Percentiles rank a stretch among this genome's conserved stretches.
phyloP scores from a whole-genome alignment of 371 early-diverging fungal genomes.

The Chytridium lagenaria region DNA sequence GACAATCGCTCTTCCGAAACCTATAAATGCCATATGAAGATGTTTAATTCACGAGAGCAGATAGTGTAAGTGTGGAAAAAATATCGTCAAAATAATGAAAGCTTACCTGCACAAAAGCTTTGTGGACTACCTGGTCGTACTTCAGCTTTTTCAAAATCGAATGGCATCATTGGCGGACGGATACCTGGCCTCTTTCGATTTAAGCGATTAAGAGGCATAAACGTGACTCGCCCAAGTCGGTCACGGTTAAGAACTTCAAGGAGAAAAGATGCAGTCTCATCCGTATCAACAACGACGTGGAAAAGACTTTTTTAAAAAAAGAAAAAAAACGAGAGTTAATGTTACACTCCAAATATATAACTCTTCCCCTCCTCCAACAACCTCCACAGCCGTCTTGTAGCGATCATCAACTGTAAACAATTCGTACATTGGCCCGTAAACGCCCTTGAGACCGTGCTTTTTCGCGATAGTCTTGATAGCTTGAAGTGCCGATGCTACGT shows the following conservation, averaged over 20 bases:
- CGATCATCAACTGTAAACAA: constrained; percentile 86
- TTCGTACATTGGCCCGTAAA: constrained; percentile 92
- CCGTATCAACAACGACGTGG: constrained; percentile 97
- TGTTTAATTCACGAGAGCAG: constrained; percentile 1
- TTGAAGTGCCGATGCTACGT: constrained; percentile 64
- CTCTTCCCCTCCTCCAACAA: constrained; percentile 85
- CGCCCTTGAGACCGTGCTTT: constrained; percentile 69
- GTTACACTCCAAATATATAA: background rate
- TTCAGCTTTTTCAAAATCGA: constrained; percentile 75
- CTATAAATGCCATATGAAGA: constrained; percentile 17
- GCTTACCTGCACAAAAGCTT: constrained; percentile 75
- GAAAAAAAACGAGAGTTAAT: background rate
- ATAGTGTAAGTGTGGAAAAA: background rate
- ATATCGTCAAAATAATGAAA: background rate
- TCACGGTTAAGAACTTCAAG: constrained; percentile 77
- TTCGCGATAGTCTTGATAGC: constrained; percentile 73
- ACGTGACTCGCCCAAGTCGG: constrained; percentile 89
- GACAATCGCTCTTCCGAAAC: constrained; percentile 89
- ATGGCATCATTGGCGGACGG: constrained; percentile 81
- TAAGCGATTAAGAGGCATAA: constrained; percentile 95
- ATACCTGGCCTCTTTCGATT: constrained; percentile 56
- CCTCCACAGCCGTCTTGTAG: constrained; percentile 89
- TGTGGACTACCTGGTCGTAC: constrained; percentile 68
- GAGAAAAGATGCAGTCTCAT: constrained; percentile 83
- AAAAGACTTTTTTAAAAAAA: constrained; percentile 70